Percentiles rank a stretch among this genome's conserved stretches.
These are phyloP conservation scores for Tuber calosporum DNA, from an alignment of 495 filamentous ascomycete species.

Conservation along the genomic window DNA sequence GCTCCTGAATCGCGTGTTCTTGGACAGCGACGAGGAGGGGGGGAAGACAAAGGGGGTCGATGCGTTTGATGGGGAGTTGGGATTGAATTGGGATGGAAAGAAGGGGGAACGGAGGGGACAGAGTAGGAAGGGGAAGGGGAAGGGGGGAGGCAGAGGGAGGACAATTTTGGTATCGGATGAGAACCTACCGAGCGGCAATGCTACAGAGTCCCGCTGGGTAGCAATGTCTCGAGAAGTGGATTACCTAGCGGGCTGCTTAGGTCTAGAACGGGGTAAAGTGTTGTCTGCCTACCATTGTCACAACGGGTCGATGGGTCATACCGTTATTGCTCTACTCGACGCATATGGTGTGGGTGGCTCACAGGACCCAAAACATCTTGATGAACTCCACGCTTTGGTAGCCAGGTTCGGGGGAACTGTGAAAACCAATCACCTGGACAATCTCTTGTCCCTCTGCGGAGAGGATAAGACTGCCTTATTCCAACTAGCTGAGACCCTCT, in stretches of 20 bases:
- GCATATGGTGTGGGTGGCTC: slow-evolving; percentile 40
- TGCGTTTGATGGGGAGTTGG: slow-evolving; percentile 56
- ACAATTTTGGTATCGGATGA: slow-evolving; percentile 15
- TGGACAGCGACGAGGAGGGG: slow-evolving; percentile 53
- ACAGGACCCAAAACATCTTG: slow-evolving; percentile 47
- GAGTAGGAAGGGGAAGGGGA: slow-evolving; percentile 39
- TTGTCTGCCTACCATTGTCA: slow-evolving; percentile 57
- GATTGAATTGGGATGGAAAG: slow-evolving; percentile 41
- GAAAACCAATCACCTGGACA: slow-evolving; percentile 24
- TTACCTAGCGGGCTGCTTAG: slow-evolving; percentile 25
- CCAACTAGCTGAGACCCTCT: slow-evolving; percentile 31
- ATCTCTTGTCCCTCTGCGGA: slow-evolving; percentile 28
- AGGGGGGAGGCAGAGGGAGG: slow-evolving; percentile 7
- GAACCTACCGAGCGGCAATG: slow-evolving; percentile 31
- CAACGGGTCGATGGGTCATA: slow-evolving; percentile 52
- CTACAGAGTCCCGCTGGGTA: slow-evolving; percentile 42
- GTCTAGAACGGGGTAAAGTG: slow-evolving; percentile 48
- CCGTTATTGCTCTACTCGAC: slow-evolving; percentile 52
- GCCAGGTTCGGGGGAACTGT: slow-evolving; percentile 24
- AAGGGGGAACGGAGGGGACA: slow-evolving; percentile 49
- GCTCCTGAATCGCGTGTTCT: slow-evolving; percentile 65
- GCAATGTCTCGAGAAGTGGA: slow-evolving; percentile 31
- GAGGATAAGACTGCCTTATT: slow-evolving; percentile 34
- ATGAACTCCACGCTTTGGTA: slow-evolving; percentile 47
- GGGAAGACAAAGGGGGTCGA: slow-evolving; percentile 65